Conservation (phyloP, 2,329 filamentous ascomycete species). For the Penicillium sp. region DNA sequence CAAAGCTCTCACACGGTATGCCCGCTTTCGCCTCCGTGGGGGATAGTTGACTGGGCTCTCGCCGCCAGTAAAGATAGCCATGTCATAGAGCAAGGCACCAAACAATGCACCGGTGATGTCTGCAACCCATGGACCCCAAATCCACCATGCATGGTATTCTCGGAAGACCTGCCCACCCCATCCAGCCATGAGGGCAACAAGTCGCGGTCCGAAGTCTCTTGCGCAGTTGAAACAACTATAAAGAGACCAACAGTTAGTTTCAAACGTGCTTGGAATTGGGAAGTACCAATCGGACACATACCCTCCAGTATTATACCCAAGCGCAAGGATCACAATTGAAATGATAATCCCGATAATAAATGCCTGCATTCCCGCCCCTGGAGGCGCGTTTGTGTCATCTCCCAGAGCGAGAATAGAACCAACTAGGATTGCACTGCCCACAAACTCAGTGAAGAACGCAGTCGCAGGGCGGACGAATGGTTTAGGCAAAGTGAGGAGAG, state of each 20-base stretch:
- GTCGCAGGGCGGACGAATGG: conserved; percentile 19
- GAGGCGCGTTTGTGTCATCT: conserved; percentile 39
- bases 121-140: conserved; percentile 31
- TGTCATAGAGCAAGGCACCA: conserved; percentile 30
- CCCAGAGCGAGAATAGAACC: conserved; percentile 32
- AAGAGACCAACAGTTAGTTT: background rate
- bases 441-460: conserved; percentile 35
- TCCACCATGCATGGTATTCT: conserved; percentile 27
- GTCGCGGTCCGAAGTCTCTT: conserved; percentile 30
- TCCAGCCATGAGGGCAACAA: conserved; percentile 27
- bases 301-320: conserved; percentile 33
- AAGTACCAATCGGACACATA: conserved; percentile 5
- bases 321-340: conserved; percentile 11
- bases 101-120: conserved; percentile 27
- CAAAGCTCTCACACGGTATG: conserved; percentile 24
- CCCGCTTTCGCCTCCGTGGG: conserved; percentile 33
- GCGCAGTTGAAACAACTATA: conserved; percentile 29
- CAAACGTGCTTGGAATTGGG: background rate
- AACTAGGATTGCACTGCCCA: conserved; percentile 27
- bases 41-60: conserved; percentile 38
- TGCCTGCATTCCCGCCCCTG: conserved; percentile 37
- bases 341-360: conserved; percentile 21
- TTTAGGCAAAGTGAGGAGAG: conserved; percentile 25
- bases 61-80: conserved; percentile 33
- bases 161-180: conserved; percentile 25